Evolutionary conservation across 2,329 filamentous ascomycete genomes (phyloP), one percentile per base, ranked within the genome.

Genomic region (Fusarium chuoi): DNA sequence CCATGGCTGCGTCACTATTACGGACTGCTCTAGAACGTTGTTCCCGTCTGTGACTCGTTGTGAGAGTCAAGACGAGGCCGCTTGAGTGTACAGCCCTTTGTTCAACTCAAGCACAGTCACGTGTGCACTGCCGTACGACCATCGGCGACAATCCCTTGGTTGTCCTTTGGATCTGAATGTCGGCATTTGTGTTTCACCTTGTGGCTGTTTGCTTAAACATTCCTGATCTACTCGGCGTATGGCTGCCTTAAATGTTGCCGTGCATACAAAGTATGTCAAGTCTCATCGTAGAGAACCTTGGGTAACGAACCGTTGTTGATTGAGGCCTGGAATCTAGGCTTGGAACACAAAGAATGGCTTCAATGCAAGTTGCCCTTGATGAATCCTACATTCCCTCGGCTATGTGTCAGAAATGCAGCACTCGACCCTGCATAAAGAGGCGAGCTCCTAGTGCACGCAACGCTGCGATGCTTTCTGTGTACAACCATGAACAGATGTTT

Each of bases 141-240:
- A 26, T 69, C 66, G 51, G 59, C 39, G 41, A n/a, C 38, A 28
- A 24, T 64, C 38, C 24, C 38, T 30, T n/a, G 35, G 22, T 30
- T 44, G 26, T 41, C 15, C 17, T 17, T 24, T 33, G 30, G 14
- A 33, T 44, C 30, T 45, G 24, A 51, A 22, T 9, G 28, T 48
- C 49, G 65, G 39, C 54, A 49, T 63, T 38, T 24, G 26, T 51
- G 68, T 70, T 61, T 56, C 48, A 46, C 54, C 24, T 49, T 28
- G 48, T 61, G 66, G 36, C 45, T 30, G 33, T 56, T 39, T 66
- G 20, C 48, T 28, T 26, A 61, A 70, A 36, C 67, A 71, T 71
- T 71, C 62, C 62, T 46, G 18, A 39, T 54, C 18, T 26, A 26
- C 35, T 56, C 22, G 22, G 62, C 48, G 45, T n/a, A 55, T 58